phyloP scores from a whole-genome alignment of 2,329 filamentous ascomycete genomes.

The Clarireedia paspali region DNA sequence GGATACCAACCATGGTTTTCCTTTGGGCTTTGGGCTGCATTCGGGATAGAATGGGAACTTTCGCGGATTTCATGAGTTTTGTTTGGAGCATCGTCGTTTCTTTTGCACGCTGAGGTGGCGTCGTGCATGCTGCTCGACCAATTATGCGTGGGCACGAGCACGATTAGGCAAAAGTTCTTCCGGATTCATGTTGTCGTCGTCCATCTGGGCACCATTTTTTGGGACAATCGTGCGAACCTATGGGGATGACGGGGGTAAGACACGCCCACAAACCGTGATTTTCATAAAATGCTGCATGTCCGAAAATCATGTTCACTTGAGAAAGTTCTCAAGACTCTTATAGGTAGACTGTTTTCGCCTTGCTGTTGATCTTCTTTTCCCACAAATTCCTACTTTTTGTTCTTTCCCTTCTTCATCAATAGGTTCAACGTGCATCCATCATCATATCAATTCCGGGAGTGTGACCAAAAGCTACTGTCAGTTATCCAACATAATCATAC shows the following conservation, averaged over 20 bases:
- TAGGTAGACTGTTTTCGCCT: no score
- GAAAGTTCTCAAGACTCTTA: no score
- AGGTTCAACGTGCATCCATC: no score
- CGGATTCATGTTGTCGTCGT: slow-evolving; percentile 1
- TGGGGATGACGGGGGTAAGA: not conserved
- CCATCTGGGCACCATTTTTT: not conserved
- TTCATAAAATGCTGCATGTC: not conserved
- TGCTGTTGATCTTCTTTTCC: no score
- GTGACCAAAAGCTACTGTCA: not conserved
- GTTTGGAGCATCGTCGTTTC: slow-evolving; percentile 13
- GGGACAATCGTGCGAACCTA: not conserved
- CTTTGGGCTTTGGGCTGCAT: slow-evolving; percentile 19
- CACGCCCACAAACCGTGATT: not conserved
- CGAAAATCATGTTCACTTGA: no score
- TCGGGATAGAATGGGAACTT: slow-evolving; percentile 14
- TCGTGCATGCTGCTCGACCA: slow-evolving; percentile 20
- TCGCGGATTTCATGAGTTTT: slow-evolving; percentile 18
- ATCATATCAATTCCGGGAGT: not conserved
- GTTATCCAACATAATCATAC: slow-evolving; percentile 2
- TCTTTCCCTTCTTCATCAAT: not conserved
- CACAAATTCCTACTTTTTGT: not conserved
- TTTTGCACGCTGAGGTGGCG: slow-evolving; percentile 26
- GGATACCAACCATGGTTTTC: slow-evolving; percentile 1
- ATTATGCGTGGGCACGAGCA: slow-evolving; percentile 25
- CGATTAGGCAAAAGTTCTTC: slow-evolving; percentile 19